These are phyloP conservation scores for Choiromyces venosus DNA, from an alignment of 495 filamentous ascomycete genomes.

Conservation along the genomic window DNA sequence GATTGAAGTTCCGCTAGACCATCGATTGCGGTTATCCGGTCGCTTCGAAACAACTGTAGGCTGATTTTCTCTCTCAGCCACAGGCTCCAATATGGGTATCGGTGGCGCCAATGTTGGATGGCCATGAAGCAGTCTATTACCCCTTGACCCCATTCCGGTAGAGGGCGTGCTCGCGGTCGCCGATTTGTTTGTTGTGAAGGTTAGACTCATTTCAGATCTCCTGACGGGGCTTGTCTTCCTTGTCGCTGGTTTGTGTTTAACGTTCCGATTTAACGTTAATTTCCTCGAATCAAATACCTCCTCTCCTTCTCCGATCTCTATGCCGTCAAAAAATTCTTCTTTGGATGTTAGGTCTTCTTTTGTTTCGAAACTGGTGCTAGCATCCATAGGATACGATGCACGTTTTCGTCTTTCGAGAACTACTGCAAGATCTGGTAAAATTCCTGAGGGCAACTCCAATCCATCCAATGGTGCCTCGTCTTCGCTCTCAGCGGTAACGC, in stretches of 20 bases:
- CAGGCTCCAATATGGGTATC: slow-evolving; percentile 78
- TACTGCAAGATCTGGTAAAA: slow-evolving; percentile 65
- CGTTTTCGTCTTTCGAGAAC: slow-evolving; percentile 60
- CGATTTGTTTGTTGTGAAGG: slow-evolving; percentile 62
- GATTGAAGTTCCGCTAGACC: slow-evolving; percentile 29
- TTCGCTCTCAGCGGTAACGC: slow-evolving; percentile 82
- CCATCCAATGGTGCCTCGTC: slow-evolving; percentile 78
- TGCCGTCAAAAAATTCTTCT: slow-evolving; percentile 79
- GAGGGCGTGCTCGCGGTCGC: slow-evolving; percentile 49
- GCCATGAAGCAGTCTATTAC: slow-evolving; percentile 45
- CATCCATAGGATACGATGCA: slow-evolving; percentile 36
- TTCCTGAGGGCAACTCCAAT: slow-evolving; percentile 73
- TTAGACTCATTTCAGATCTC: slow-evolving; percentile 75
- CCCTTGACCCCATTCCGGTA: slow-evolving; percentile 15
- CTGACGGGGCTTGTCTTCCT: slow-evolving; percentile 59
- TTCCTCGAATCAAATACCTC: slow-evolving; percentile 75
- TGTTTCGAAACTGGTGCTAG: slow-evolving; percentile 28
- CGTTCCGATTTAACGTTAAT: slow-evolving; percentile 82
- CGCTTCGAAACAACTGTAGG: slow-evolving; percentile 43
- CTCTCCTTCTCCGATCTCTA: slow-evolving; percentile 74
- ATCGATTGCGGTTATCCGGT: slow-evolving; percentile 30
- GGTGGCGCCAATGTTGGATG: slow-evolving; percentile 59
- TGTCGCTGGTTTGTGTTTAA: slow-evolving; percentile 69
- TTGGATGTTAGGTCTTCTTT: slow-evolving; percentile 45
- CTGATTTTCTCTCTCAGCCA: slow-evolving; percentile 82